A percentile compares a stretch with the other conserved stretches of the same genome.
These are phyloP conservation scores for Protoeuglena noctilucae DNA, from an alignment of 139 green algal species.

Conservation along the genomic window DNA sequence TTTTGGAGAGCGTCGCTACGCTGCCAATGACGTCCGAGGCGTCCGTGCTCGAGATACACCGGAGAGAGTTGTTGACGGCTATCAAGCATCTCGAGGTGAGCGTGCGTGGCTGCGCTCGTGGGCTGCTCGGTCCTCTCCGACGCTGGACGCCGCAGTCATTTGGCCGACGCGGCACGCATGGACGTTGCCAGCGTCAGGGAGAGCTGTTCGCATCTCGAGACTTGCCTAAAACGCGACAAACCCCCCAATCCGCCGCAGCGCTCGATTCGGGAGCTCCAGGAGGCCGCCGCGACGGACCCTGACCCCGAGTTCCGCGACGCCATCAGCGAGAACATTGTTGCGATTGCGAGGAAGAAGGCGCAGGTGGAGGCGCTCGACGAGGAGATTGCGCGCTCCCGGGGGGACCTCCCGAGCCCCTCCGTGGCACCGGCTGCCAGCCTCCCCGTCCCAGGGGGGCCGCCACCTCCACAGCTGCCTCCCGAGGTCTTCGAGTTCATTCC, in stretches of 20 bases:
- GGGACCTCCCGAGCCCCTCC: too few species aligned
- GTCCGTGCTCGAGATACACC: background rate
- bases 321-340: background rate
- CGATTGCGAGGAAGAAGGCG: background rate
- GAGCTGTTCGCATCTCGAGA: background rate
- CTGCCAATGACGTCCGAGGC: background rate
- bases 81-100: background rate
- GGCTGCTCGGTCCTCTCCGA: too few species aligned
- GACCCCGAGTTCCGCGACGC: background rate
- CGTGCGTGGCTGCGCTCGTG: background rate
- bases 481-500: too few species aligned
- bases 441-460: too few species aligned
- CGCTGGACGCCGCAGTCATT: too few species aligned
- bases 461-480: too few species aligned
- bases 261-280: background rate
- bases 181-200: background rate
- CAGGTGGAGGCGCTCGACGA: background rate
- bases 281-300: background rate
- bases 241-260: background rate
- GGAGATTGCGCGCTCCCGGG: too few species aligned
- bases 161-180: too few species aligned
- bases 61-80: background rate
- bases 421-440: too few species aligned
- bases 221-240: background rate
- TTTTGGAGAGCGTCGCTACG: background rate